phyloP scores from a whole-genome alignment of 2,329 filamentous ascomycete genomes.

The Fusarium newnesense region DNA sequence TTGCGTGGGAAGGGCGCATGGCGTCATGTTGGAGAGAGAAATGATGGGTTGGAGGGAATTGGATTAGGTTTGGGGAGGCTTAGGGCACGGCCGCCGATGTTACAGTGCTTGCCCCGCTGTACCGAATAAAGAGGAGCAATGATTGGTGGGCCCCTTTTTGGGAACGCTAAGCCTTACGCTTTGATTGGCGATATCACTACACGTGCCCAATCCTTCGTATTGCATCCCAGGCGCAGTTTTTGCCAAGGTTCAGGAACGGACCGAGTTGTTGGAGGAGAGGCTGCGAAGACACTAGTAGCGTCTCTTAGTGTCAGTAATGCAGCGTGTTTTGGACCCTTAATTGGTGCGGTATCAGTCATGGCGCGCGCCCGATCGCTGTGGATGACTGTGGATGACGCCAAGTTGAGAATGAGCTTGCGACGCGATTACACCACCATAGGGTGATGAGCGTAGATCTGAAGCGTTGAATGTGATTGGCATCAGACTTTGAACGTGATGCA shows the following conservation, averaged over 20 bases:
- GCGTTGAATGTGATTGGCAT: too few species aligned
- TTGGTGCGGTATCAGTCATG: too few species aligned
- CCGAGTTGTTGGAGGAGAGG: too few species aligned
- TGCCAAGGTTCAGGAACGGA: background rate
- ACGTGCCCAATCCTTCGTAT: background rate
- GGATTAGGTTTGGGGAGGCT: background rate
- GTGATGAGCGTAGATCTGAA: too few species aligned
- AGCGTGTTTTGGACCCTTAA: too few species aligned
- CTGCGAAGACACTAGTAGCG: too few species aligned
- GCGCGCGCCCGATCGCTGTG: too few species aligned
- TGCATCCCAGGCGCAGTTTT: background rate
- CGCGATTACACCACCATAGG: too few species aligned
- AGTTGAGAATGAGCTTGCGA: too few species aligned
- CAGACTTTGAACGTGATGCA: too few species aligned
- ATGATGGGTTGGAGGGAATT: background rate
- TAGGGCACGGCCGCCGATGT: background rate
- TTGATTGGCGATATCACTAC: background rate
- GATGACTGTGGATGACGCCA: too few species aligned
- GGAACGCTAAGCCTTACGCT: background rate
- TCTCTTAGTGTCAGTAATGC: too few species aligned
- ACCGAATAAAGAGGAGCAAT: rapidly evolving
- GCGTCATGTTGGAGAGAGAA: conserved; percentile 14
- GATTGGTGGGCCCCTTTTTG: background rate
- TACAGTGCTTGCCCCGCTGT: conserved; percentile 8
- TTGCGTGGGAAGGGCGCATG: conserved; percentile 45